Conservation (phyloP, 139 green algal genomes). For the Dunaliella sp. region DNA sequence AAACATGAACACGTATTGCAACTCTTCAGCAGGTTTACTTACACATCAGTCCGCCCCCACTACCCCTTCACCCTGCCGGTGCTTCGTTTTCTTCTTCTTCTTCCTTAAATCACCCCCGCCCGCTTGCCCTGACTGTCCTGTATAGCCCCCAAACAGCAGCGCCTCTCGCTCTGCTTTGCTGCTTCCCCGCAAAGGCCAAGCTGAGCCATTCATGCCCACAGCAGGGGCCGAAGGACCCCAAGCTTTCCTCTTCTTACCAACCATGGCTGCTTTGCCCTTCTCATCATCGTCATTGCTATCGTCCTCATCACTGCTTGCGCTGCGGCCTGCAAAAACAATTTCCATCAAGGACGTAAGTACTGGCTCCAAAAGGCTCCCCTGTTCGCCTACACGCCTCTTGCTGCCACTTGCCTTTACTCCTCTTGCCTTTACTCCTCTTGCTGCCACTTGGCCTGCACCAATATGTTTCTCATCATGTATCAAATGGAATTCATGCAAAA, state of each 20-base stretch:
- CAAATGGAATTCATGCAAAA: background rate
- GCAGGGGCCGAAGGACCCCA: background rate
- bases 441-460: background rate
- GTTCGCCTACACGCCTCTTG: too few relatives aligned
- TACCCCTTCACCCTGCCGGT: too few relatives aligned
- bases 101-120: background rate
- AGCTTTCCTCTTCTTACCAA: too few relatives aligned
- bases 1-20: background rate
- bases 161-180: slow-evolving; percentile 16
- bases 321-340: background rate
- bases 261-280: background rate
- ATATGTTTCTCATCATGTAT: background rate
- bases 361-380: too few relatives aligned
- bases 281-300: background rate
- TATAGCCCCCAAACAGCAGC: background rate
- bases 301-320: background rate
- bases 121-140: background rate
- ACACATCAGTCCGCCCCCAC: too few relatives aligned
- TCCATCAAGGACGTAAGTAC: too few relatives aligned
- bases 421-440: background rate
- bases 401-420: too few relatives aligned
- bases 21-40: too few relatives aligned
- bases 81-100: slow-evolving; percentile 3
- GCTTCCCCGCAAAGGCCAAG: too few relatives aligned
- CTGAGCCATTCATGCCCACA: background rate